phyloP scores from a whole-genome alignment of 1,284 basidiomycete species.

The Vanrija sp. region DNA sequence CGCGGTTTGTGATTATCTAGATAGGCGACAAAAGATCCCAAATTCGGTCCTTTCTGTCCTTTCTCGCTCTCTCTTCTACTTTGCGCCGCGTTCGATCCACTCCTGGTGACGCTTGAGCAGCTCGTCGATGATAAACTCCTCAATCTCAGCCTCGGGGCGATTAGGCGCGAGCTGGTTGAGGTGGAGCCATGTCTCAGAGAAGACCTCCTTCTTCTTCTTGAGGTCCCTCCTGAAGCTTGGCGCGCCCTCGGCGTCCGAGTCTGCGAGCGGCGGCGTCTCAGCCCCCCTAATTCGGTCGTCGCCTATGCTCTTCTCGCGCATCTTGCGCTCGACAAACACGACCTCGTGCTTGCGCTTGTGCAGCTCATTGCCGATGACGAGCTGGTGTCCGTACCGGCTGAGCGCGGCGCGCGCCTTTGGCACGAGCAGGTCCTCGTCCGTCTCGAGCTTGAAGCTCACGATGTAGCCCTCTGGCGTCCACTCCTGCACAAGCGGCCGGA shows the following conservation, averaged over 20 bases:
- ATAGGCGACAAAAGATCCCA: too few relatives aligned
- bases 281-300: conserved; percentile 7
- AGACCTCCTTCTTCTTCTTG: conserved; percentile 32
- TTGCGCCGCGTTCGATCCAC: conserved; percentile 55
- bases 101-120: conserved; percentile 66
- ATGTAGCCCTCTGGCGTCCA: conserved; percentile 91
- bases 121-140: conserved; percentile 81
- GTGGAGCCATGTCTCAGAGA: conserved; percentile 68
- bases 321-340: conserved; percentile 64
- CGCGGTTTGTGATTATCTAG: background rate
- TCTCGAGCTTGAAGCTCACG: conserved; percentile 99
- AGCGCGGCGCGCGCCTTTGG: conserved; percentile 87
- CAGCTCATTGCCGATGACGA: conserved; percentile 94
- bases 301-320: conserved; percentile 5
- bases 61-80: background rate
- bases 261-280: conserved; percentile 17
- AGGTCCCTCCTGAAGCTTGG: background rate
- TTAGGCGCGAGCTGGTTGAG: conserved; percentile 55
- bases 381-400: conserved; percentile 91
- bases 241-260: conserved; percentile 32
- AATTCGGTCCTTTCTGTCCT: background rate
- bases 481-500: conserved; percentile 86
- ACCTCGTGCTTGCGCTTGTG: conserved; percentile 85
- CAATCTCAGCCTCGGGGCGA: conserved; percentile 61
- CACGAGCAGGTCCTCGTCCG: conserved; percentile 73